These are phyloP conservation scores for Articulospora tetracladia DNA, from an alignment of 495 filamentous ascomycete species.

Conservation along the genomic window DNA sequence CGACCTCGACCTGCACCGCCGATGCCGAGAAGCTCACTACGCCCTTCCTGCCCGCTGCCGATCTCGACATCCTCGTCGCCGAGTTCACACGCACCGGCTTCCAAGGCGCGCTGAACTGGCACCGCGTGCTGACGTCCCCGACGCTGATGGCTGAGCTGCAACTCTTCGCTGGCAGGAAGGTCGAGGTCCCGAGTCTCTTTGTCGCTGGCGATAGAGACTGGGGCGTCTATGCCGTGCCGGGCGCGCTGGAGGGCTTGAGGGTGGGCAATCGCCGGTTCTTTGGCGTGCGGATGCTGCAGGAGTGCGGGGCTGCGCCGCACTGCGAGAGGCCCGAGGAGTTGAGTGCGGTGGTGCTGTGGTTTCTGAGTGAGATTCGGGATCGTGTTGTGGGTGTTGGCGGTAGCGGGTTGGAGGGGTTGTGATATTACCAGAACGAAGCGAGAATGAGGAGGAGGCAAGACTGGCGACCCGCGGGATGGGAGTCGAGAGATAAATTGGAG, in stretches of 20 bases:
- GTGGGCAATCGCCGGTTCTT: background rate
- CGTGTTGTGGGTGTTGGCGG: background rate
- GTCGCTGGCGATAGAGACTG: slow-evolving; percentile 11
- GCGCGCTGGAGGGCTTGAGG: background rate
- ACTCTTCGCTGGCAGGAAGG: slow-evolving; percentile 1
- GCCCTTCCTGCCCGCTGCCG: slow-evolving; percentile 1
- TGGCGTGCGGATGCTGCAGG: background rate
- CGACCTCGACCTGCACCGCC: background rate
- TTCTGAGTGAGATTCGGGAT: background rate
- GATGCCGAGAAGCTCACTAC: background rate
- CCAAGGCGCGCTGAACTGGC: slow-evolving; percentile 14
- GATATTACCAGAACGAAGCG: too few relatives aligned
- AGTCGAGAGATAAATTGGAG: too few relatives aligned
- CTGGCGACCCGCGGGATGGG: too few relatives aligned
- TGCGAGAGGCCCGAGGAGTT: background rate
- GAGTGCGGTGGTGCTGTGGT: background rate
- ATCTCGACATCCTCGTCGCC: background rate
- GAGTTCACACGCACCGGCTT: slow-evolving; percentile 6
- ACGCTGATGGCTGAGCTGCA: background rate
- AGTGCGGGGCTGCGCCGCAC: background rate
- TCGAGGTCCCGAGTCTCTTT: slow-evolving; percentile 6
- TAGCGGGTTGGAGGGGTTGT: background rate
- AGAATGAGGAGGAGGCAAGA: too few relatives aligned
- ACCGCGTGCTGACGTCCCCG: slow-evolving; percentile 2
- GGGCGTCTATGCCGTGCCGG: slow-evolving; percentile 7